Evolutionary conservation across 129 eudicot genomes (phyloP).

Genomic region (Arctium lappa): DNA sequence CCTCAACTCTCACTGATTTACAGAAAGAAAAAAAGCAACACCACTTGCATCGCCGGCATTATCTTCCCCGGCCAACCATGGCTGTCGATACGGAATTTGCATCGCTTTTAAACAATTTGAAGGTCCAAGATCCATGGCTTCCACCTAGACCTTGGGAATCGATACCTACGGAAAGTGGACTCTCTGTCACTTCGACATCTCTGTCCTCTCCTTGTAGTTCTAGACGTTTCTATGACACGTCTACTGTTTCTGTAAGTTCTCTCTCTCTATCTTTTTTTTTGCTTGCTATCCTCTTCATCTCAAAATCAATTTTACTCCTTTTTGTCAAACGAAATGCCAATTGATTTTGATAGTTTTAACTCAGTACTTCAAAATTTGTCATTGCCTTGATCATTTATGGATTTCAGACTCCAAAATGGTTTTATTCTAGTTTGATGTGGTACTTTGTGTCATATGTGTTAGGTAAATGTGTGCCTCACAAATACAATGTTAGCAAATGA

Average conservation of each 20-base stretch:
- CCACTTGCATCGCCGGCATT: neutral
- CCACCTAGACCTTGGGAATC: constrained; percentile 81
- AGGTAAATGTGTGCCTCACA: too few relatives aligned
- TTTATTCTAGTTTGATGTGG: neutral
- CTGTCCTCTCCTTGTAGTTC: constrained; percentile 17
- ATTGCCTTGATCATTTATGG: neutral
- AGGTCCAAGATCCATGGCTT: constrained; percentile 54
- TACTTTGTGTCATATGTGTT: neutral
- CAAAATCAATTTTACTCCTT: neutral
- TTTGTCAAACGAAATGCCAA: neutral
- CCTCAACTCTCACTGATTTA: neutral
- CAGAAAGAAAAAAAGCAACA: neutral
- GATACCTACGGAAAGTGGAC: constrained; percentile 61
- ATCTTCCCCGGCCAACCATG: constrained; percentile 24
- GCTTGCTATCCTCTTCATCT: neutral
- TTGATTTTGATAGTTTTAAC: neutral
- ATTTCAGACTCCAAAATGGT: too few relatives aligned
- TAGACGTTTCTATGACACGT: constrained; percentile 30
- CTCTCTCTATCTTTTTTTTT: neutral
- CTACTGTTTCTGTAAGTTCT: constrained; percentile 57
- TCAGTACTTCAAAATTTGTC: neutral
- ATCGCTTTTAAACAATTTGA: constrained; percentile 32
- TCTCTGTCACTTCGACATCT: constrained; percentile 25
- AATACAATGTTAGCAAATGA: too few relatives aligned
- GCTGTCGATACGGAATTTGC: constrained; percentile 42